These are phyloP conservation scores for Termitomyces sp. DNA, from an alignment of 1,284 basidiomycete genomes.

Conservation along the genomic window DNA sequence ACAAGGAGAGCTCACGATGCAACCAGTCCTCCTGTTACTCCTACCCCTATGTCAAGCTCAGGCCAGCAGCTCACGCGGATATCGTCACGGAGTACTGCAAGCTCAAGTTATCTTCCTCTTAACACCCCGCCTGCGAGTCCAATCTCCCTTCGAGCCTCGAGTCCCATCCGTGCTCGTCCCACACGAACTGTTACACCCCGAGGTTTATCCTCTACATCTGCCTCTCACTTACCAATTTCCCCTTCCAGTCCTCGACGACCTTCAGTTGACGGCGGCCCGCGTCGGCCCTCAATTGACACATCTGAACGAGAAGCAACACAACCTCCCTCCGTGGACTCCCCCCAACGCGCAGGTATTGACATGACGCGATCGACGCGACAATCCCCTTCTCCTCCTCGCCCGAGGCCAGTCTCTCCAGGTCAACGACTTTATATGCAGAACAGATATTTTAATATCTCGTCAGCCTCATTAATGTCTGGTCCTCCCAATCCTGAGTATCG, in stretches of 20 bases:
- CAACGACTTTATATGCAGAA: conserved; percentile 44
- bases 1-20: conserved; percentile 28
- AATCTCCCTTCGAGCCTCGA: conserved; percentile 34
- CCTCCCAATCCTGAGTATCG: conserved; percentile 51
- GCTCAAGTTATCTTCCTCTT: conserved; percentile 38
- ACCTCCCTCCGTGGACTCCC: conserved; percentile 23
- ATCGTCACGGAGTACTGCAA: conserved; percentile 34
- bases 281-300: conserved; percentile 19
- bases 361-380: conserved; percentile 7
- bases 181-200: conserved; percentile 28
- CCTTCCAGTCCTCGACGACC: conserved; percentile 22
- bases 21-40: conserved; percentile 46
- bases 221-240: conserved; percentile 31
- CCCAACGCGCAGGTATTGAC: conserved; percentile 16
- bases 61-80: conserved; percentile 35
- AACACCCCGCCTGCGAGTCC: conserved; percentile 30
- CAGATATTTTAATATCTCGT: conserved; percentile 50
- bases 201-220: conserved; percentile 30
- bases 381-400: conserved; percentile 28
- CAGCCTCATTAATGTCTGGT: conserved; percentile 40
- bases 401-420: conserved; percentile 37
- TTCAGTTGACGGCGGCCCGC: conserved; percentile 13
- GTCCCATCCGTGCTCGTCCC: conserved; percentile 32
- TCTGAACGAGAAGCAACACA: conserved; percentile 21
- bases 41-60: conserved; percentile 39